Percentiles rank a stretch among this genome's conserved stretches.
These are phyloP conservation scores for Scheffersomyces parashehatae DNA, from an alignment of 1,139 yeast species.

Conservation along the genomic window DNA sequence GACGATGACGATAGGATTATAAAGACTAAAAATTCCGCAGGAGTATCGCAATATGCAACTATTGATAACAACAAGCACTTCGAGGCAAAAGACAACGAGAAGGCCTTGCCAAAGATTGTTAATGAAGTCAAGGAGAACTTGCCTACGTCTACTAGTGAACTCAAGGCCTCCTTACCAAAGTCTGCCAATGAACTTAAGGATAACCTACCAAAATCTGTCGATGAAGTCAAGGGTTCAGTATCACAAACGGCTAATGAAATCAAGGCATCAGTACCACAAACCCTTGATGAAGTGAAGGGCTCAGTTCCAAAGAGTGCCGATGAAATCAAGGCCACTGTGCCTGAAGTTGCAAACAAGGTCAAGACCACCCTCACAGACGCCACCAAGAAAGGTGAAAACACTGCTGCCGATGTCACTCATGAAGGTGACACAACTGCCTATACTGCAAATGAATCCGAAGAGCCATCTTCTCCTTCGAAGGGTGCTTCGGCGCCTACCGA, in stretches of 20 bases:
- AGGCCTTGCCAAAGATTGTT: not conserved
- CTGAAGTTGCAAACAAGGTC: no score
- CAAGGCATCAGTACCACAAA: not conserved
- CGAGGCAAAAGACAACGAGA: not conserved
- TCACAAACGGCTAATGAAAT: not conserved
- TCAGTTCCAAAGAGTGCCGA: no score
- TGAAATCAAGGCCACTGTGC: no score
- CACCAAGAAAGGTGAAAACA: no score
- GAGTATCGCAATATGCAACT: slow-evolving; percentile 26
- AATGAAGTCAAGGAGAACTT: no score
- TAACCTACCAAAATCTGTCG: not conserved
- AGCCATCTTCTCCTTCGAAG: no score
- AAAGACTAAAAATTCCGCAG: slow-evolving; percentile 20
- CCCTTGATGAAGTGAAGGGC: not conserved
- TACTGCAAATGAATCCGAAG: no score
- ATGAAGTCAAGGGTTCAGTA: slow-evolving; percentile 1
- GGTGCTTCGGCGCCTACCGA: no score
- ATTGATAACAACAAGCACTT: slow-evolving; percentile 40
- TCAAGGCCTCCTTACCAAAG: not conserved
- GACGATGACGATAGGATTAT: slow-evolving; percentile 34
- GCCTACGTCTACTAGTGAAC: no score
- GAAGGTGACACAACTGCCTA: no score
- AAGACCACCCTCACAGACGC: no score
- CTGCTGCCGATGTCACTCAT: no score
- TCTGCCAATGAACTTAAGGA: slow-evolving; percentile 1